phyloP scores from a whole-genome alignment of 495 filamentous ascomycete genomes.

The Neurospora intermedia region DNA sequence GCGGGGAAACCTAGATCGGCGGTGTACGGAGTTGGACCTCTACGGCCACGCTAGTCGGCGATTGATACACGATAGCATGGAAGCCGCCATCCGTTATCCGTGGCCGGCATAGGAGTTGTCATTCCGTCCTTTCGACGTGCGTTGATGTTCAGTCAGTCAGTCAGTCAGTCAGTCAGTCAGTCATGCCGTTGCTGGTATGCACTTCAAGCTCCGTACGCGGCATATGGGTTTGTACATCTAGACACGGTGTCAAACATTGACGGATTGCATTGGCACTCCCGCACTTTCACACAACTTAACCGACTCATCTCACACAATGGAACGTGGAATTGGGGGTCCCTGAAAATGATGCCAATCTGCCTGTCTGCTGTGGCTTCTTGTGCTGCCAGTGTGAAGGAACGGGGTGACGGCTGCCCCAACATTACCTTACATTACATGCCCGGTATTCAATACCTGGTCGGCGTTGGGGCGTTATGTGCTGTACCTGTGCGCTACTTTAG shows the following conservation, averaged over 20 bases:
- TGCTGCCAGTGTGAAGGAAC: neutral
- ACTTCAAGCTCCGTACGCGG: neutral
- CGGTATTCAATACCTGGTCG: neutral
- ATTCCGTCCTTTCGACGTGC: neutral
- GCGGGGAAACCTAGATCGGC: neutral
- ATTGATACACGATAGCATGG: neutral
- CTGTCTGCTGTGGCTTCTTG: neutral
- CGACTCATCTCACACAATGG: neutral
- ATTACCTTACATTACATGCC: neutral
- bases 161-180: neutral
- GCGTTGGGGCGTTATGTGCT: neutral
- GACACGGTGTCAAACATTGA: neutral
- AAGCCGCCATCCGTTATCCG: neutral
- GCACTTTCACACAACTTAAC: neutral
- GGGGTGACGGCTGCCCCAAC: neutral
- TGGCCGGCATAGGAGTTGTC: neutral
- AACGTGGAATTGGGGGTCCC: neutral
- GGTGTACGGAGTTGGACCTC: neutral
- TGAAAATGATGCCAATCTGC: neutral
- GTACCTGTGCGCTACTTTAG: neutral
- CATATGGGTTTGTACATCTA: neutral
- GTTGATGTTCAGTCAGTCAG: neutral
- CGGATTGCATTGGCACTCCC: neutral
- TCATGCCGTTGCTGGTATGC: neutral
- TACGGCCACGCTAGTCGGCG: neutral